Conservation (phyloP, 495 filamentous ascomycete species). For the Penicillium robsamsonii region DNA sequence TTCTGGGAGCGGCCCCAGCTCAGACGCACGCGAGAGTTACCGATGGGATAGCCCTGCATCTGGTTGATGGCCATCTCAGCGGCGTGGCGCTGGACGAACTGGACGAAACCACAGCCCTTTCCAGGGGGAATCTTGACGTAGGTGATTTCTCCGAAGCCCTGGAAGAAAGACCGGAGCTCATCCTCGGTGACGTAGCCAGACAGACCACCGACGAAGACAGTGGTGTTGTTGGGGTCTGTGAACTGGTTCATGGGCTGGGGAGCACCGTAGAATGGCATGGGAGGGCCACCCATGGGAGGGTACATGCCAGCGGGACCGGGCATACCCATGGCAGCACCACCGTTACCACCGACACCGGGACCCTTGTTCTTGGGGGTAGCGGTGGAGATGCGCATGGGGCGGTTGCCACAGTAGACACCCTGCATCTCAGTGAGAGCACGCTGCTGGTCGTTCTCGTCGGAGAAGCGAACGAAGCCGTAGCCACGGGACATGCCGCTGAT, state of each 20-base stretch:
- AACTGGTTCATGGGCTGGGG: slow-evolving; percentile 99
- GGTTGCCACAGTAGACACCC: slow-evolving; percentile 98
- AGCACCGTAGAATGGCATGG: slow-evolving; percentile 77
- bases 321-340: slow-evolving; percentile 54
- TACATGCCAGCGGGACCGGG: slow-evolving; percentile 50
- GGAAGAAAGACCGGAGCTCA: slow-evolving; percentile 98
- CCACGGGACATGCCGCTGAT: slow-evolving; percentile 96
- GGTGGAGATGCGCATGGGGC: slow-evolving; percentile 97
- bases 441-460: slow-evolving; percentile 92
- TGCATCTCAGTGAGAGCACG: slow-evolving; percentile 96
- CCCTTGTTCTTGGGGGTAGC: slow-evolving; percentile 96
- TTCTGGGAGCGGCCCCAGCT: slow-evolving; percentile 98
- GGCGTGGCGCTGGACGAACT: slow-evolving; percentile 98
- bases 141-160: slow-evolving; percentile 98
- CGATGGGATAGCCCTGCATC: slow-evolving; percentile 99
- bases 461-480: slow-evolving; percentile 97
- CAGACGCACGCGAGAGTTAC: slow-evolving; percentile 95
- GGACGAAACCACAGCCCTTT: slow-evolving; percentile 98
- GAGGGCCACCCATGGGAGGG: slow-evolving; percentile 73
- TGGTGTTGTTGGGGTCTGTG: slow-evolving; percentile 99
- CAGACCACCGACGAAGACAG: slow-evolving; percentile 95
- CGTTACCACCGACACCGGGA: slow-evolving; percentile 57
- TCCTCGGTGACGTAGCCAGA: slow-evolving; percentile 99
- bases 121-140: slow-evolving; percentile 99
- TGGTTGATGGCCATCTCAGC: slow-evolving; percentile 99